phyloP scores from a whole-genome alignment of 345 rosid species.

The Populus davidiana region DNA sequence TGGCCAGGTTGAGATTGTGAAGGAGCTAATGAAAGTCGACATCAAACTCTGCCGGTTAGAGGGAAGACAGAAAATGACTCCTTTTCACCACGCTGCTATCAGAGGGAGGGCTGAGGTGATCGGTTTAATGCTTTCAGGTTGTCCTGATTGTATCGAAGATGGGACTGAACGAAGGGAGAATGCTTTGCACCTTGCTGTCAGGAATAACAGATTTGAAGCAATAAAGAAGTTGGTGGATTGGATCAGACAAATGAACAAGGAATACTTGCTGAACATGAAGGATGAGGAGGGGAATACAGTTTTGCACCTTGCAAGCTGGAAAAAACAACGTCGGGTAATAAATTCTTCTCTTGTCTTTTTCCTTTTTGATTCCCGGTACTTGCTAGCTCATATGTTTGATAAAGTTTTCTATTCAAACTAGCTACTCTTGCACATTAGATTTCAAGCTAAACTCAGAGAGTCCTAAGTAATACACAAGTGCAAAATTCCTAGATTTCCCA shows the following conservation, averaged over 20 bases:
- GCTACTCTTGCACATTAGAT: no score
- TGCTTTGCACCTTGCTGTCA: constrained; percentile 10
- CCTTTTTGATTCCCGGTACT: not conserved
- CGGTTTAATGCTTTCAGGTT: not conserved
- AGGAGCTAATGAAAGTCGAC: constrained; percentile 11
- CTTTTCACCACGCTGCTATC: constrained; percentile 12
- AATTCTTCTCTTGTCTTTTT: not conserved
- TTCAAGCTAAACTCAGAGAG: no score
- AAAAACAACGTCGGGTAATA: constrained; percentile 14
- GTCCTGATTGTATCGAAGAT: constrained; percentile 3
- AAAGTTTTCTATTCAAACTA: no score
- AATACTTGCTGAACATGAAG: not conserved
- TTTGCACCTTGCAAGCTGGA: constrained; percentile 14
- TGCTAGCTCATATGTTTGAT: no score
- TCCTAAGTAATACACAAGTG: no score
- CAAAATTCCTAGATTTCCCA: no score
- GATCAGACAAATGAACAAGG: not conserved
- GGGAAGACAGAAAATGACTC: constrained; percentile 8
- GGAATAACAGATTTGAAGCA: constrained; percentile 13
- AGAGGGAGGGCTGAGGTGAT: constrained; percentile 11
- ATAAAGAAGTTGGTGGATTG: not conserved
- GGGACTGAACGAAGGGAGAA: constrained; percentile 10
- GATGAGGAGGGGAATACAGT: constrained; percentile 17
- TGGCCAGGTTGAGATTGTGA: constrained; percentile 12
- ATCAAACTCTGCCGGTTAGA: constrained; percentile 2